Evolutionary conservation across 345 rosid genomes (phyloP), one percentile per base, ranked within the genome.

Genomic region (Aquilaria yunnanensis): DNA sequence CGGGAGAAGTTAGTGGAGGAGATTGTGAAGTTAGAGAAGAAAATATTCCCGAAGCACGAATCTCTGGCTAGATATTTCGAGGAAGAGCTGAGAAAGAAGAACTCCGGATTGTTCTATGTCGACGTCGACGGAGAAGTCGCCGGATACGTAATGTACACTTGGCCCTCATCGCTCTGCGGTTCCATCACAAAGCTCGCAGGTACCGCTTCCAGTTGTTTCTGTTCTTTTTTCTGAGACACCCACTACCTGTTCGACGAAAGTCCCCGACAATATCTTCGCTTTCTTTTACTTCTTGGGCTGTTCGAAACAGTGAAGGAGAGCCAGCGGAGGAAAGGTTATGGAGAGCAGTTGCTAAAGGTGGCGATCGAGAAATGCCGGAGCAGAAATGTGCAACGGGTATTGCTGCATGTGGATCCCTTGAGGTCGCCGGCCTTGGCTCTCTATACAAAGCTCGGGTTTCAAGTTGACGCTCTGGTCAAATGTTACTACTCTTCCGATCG

Each of bases 171-270:
- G 0, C 80, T 89, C 64, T 81, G 75, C 13, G 90, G 86, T 58
- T 87, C 92, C 12, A 81, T 90, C 62, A 80, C 88, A 23, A 83
- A 93, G 67, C 88, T 93, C 69, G 96, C 97, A 84, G 98, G 97
- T 87, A 0, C 52, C 10, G 12, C 12, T 2, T 32, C 3, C 32
- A 47, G 0, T 4, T 41, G 4, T 0, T 32, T 45, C 12, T 54
- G 37, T 32, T 31, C 9, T 33, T 2, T 41, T 5, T 14, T 58
- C 7, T 13, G 12, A 11, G 41, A 56, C 14, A 32, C 51, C 72
- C 47, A 32, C 57, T 60, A 76, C 62, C 47, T 80, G 82, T 84
- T 84, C 57, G 90, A 83, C 16, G 67, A 76, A 85, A 78, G 74
- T 70, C 51, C 29, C 65, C 16, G 0, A 56, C 43, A 37, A 37